These are phyloP conservation scores for Phytophthora cactorum DNA, from an alignment of 352 stramenopile species.

Conservation along the genomic window DNA sequence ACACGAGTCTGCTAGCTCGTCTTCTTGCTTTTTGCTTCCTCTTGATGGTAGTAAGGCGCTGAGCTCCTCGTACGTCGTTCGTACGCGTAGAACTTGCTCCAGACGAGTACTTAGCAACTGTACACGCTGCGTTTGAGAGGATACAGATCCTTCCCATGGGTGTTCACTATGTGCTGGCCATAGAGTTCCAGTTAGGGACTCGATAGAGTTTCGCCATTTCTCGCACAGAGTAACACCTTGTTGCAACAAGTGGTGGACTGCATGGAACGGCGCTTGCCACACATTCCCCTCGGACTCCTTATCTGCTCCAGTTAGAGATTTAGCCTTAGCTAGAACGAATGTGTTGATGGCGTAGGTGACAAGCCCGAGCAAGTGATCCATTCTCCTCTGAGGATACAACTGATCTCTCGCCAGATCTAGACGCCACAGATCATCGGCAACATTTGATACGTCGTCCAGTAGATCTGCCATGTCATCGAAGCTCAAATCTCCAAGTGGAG, in stretches of 20 bases:
- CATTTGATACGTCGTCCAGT: conserved; percentile 85
- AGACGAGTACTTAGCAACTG: conserved; percentile 68
- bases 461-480: conserved; percentile 87
- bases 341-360: conserved; percentile 79
- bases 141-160: conserved; percentile 58
- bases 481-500: conserved; percentile 55
- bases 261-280: conserved; percentile 73
- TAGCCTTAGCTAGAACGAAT: conserved; percentile 65
- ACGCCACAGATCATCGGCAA: conserved; percentile 91
- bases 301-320: conserved; percentile 22
- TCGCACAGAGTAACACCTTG: conserved; percentile 80
- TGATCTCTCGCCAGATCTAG: conserved; percentile 65
- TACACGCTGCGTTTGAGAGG: conserved; percentile 36
- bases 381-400: conserved; percentile 86
- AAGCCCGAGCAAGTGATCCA: conserved; percentile 89
- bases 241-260: conserved; percentile 63
- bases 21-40: conserved; percentile 38
- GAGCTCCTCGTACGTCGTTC: conserved; percentile 91
- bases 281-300: conserved; percentile 55
- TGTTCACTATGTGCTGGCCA: conserved; percentile 88
- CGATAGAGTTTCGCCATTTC: conserved; percentile 74
- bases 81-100: conserved; percentile 80
- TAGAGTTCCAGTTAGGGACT: conserved; percentile 79
- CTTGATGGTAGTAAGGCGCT: conserved; percentile 58
- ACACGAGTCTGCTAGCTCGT: conserved; percentile 50